A percentile compares a stretch with the other conserved stretches of the same genome.
These are phyloP conservation scores for Wickerhamiella alocasiicola DNA, from an alignment of 805 yeast genomes.

Conservation along the genomic window DNA sequence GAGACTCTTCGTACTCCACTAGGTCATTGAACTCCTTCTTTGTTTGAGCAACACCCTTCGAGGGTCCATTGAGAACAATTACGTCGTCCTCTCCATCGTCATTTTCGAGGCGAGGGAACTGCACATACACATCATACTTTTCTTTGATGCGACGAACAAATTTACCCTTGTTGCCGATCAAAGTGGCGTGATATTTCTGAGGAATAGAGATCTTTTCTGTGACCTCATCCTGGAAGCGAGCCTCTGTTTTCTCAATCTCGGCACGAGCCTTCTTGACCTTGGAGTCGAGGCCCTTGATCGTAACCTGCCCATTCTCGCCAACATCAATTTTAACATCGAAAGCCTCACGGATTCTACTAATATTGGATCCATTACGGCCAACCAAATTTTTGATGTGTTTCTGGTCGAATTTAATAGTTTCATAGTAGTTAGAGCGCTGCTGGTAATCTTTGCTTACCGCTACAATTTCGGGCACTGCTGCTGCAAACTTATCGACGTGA, in stretches of 20 bases:
- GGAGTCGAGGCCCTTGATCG: constrained; percentile 63
- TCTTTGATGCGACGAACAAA: constrained; percentile 77
- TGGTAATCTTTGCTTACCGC: constrained; percentile 43
- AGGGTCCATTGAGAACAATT: constrained; percentile 47
- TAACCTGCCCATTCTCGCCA: constrained; percentile 43
- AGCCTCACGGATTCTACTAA: constrained; percentile 56
- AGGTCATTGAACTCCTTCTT: constrained; percentile 47
- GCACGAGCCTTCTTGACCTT: constrained; percentile 63
- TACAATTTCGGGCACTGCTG: constrained; percentile 41
- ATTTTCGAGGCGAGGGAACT: constrained; percentile 41
- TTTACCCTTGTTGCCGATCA: constrained; percentile 75
- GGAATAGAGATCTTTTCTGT: constrained; percentile 58
- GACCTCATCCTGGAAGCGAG: constrained; percentile 73
- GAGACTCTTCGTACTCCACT: constrained; percentile 74
- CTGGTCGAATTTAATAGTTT: constrained; percentile 49
- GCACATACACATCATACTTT: constrained; percentile 69
- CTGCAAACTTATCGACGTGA: constrained; percentile 44
- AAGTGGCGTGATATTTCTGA: constrained; percentile 59
- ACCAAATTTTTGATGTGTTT: constrained; percentile 63
- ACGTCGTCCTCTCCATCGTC: constrained; percentile 22
- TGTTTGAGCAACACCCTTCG: constrained; percentile 52
- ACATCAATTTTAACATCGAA: constrained; percentile 69
- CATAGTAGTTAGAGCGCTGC: constrained; percentile 34
- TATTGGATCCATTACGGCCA: constrained; percentile 76
- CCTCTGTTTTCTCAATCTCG: constrained; percentile 45